Conservation (phyloP, 192 early-diverging fungal genomes). For the Coemansia sp. region DNA sequence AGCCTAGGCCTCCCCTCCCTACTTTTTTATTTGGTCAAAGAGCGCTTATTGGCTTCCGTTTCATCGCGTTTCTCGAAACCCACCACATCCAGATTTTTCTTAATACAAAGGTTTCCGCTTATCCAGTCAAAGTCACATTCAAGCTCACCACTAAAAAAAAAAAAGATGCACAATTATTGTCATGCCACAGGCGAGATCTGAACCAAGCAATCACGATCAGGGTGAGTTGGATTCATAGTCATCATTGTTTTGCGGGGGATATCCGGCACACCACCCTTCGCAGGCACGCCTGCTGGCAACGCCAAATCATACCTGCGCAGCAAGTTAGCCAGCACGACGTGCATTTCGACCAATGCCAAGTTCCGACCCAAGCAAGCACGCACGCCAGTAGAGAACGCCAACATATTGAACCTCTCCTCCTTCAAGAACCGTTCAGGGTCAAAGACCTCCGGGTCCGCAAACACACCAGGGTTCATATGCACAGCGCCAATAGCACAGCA, state of each 20-base stretch:
- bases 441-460: conserved; percentile 21
- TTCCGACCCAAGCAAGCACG: conserved; percentile 57
- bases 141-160: too few relatives aligned
- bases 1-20: too few relatives aligned
- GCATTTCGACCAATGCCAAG: conserved; percentile 58
- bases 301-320: conserved; percentile 37
- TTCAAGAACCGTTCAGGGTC: conserved; percentile 54
- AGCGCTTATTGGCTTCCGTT: too few relatives aligned
- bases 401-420: conserved; percentile 18
- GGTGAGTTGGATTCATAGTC: conserved; percentile 40
- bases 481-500: conserved; percentile 34
- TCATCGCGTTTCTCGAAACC: too few relatives aligned
- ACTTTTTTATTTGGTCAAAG: too few relatives aligned
- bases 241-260: conserved; percentile 38
- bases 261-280: conserved; percentile 15
- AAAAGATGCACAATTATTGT: too few relatives aligned
- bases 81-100: too few relatives aligned
- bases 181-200: conserved; percentile 5
- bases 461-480: conserved; percentile 39
- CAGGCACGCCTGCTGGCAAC: not conserved
- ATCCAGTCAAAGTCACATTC: too few relatives aligned
- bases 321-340: conserved; percentile 49
- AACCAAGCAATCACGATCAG: conserved; percentile 47
- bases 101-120: too few relatives aligned
- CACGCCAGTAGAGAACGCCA: conserved; percentile 59